Conservation (phyloP, 1,284 basidiomycete species). For the Leccinum angustisporum region DNA sequence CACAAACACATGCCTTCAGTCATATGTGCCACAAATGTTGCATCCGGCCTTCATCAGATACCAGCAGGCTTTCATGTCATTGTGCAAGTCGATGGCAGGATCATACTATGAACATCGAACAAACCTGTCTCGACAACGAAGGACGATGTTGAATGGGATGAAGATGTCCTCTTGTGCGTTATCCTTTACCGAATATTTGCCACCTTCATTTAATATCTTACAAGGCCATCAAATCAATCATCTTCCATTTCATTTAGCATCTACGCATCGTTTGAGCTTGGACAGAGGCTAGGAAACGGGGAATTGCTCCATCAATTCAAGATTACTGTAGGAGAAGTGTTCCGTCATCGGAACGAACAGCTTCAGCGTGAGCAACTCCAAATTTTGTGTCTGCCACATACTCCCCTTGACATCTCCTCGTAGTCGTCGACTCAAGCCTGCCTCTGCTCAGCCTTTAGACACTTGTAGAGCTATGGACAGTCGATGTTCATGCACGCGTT, state of each 20-base stretch:
- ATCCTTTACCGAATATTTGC: too few relatives aligned
- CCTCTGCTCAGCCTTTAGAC: constrained; percentile 64
- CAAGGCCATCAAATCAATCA: too few relatives aligned
- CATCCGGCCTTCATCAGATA: neutral
- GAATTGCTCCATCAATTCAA: too few relatives aligned
- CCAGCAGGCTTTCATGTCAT: neutral
- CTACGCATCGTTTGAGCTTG: too few relatives aligned
- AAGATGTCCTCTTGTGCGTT: too few relatives aligned
- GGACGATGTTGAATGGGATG: too few relatives aligned
- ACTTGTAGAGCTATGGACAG: constrained; percentile 78
- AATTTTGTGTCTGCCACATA: neutral
- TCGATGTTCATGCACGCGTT: constrained; percentile 81
- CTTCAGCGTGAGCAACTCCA: neutral
- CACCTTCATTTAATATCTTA: too few relatives aligned
- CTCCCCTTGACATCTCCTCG: neutral
- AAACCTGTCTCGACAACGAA: too few relatives aligned
- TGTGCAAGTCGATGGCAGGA: too few relatives aligned
- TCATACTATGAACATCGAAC: too few relatives aligned
- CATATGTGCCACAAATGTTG: neutral
- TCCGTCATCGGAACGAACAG: neutral
- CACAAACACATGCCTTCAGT: neutral
- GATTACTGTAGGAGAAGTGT: neutral
- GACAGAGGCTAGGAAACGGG: too few relatives aligned
- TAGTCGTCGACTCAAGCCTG: neutral
- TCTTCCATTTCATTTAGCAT: too few relatives aligned